Conservation (phyloP, 108 stramenopile species). For the Cylindrotheca closterium region DNA sequence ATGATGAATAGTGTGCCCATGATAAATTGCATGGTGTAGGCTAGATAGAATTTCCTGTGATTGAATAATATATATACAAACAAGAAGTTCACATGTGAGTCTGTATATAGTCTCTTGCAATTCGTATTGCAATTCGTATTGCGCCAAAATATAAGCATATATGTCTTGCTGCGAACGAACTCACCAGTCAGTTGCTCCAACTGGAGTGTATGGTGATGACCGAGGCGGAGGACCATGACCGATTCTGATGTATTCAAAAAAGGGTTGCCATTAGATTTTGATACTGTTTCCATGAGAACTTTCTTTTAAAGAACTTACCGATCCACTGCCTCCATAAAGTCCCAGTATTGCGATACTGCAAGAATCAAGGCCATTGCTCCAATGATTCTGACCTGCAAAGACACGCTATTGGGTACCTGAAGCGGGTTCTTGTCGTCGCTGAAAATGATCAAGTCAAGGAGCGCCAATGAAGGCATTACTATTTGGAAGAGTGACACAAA, state of each 20-base stretch:
- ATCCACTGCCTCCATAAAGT: background rate
- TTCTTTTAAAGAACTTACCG: no score
- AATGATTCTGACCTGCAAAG: background rate
- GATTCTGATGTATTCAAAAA: no score
- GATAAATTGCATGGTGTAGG: background rate
- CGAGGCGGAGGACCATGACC: background rate
- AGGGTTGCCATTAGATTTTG: no score
- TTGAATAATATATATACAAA: no score
- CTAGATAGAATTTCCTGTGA: constrained; percentile 2
- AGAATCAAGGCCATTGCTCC: background rate
- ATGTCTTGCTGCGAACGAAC: no score
- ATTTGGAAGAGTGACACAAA: background rate
- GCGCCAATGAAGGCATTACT: background rate
- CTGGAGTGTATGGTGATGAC: no score
- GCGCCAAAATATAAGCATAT: no score
- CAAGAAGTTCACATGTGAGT: no score
- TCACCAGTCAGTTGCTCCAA: no score
- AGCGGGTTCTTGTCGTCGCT: background rate
- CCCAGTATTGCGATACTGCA: background rate
- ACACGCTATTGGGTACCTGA: background rate
- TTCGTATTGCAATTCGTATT: no score
- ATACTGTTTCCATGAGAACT: no score
- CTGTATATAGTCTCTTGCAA: no score
- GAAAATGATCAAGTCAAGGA: background rate
- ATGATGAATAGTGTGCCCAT: background rate